These are phyloP conservation scores for Metroxylon sagu DNA, from an alignment of 176 grass and related monocot species.

Conservation along the genomic window DNA sequence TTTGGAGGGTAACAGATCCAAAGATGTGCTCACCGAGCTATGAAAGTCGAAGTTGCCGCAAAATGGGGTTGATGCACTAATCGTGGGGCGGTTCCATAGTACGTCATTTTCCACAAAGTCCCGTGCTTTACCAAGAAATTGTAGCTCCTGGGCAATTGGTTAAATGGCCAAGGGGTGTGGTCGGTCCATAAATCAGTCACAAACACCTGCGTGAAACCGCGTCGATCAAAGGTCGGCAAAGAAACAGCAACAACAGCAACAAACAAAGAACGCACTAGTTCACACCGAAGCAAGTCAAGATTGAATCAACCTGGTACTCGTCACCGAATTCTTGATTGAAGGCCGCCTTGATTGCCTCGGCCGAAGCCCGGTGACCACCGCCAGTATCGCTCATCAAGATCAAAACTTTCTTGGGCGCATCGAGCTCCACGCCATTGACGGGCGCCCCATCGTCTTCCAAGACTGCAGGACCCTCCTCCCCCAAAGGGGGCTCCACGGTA, in stretches of 20 bases:
- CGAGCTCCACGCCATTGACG: conserved; percentile 8
- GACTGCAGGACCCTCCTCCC: conserved; percentile 14
- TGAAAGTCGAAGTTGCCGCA: conserved; percentile 90
- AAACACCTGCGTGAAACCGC: conserved; percentile 45
- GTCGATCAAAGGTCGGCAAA: not conserved
- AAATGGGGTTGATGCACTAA: conserved; percentile 96
- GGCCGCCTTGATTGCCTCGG: conserved; percentile 82
- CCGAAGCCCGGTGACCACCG: conserved; percentile 81
- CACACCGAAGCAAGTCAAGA: too few species aligned
- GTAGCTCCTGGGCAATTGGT: conserved; percentile 95
- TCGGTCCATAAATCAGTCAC: conserved; percentile 95
- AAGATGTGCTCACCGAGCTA: conserved; percentile 59
- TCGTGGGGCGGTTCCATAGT: conserved; percentile 75
- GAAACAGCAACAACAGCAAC: too few species aligned
- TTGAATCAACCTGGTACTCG: conserved; percentile 51
- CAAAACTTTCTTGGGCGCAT: conserved; percentile 74
- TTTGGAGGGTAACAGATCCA: not conserved
- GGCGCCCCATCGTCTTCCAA: conserved; percentile 29
- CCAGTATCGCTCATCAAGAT: conserved; percentile 99
- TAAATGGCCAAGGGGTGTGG: conserved; percentile 97
- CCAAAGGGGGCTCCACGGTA: conserved; percentile 3
- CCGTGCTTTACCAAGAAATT: conserved; percentile 98
- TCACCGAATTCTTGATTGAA: conserved; percentile 82
- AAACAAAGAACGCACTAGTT: too few species aligned
- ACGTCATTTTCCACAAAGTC: conserved; percentile 94